Conservation (phyloP, 2,329 filamentous ascomycete genomes). For the Aspergillus glaucus region DNA sequence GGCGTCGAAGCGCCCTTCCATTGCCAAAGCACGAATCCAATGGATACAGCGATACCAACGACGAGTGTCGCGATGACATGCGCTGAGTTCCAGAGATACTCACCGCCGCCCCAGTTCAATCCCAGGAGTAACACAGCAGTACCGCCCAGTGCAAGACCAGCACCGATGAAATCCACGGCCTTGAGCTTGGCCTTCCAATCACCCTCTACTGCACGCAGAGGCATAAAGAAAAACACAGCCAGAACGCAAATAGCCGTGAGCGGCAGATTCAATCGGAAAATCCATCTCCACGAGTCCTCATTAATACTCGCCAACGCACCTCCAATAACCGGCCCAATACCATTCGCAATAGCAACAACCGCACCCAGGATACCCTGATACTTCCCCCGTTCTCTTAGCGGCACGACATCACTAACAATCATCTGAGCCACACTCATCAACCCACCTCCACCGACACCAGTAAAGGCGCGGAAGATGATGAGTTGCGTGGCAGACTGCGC, state of each 20-base stretch:
- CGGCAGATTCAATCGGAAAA: constrained; percentile 51
- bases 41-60: constrained; percentile 37
- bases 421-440: constrained; percentile 55
- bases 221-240: constrained; percentile 52
- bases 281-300: constrained; percentile 47
- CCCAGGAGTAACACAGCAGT: constrained; percentile 46
- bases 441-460: constrained; percentile 57
- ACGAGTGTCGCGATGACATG: constrained; percentile 52
- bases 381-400: constrained; percentile 53
- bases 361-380: constrained; percentile 52
- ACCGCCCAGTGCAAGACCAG: constrained; percentile 39
- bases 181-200: constrained; percentile 48
- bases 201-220: constrained; percentile 48
- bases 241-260: constrained; percentile 44
- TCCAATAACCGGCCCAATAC: constrained; percentile 50
- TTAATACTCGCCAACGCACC: constrained; percentile 45
- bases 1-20: constrained; percentile 27
- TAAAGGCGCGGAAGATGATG: constrained; percentile 55
- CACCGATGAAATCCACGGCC: constrained; percentile 48
- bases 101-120: constrained; percentile 55
- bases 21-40: constrained; percentile 27
- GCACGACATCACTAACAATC: constrained; percentile 56
- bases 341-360: constrained; percentile 49
- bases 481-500: constrained; percentile 51
- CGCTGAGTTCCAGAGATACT: constrained; percentile 51